Conservation (phyloP, 2,329 filamentous ascomycete species). For the Nothomitra cinnamomea region DNA sequence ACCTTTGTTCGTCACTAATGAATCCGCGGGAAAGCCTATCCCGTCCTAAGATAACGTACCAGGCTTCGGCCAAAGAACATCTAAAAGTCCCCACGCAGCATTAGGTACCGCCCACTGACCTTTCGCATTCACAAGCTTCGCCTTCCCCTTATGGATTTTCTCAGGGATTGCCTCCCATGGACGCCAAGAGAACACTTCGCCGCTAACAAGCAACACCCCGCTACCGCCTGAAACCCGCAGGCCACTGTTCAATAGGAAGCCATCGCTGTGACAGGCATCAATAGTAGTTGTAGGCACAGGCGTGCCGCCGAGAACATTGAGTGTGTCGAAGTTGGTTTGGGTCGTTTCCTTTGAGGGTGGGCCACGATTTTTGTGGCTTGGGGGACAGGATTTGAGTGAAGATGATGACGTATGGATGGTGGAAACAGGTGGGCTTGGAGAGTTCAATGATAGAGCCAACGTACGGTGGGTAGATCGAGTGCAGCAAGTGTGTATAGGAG, state of each 20-base stretch:
- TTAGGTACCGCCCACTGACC: slow-evolving; percentile 65
- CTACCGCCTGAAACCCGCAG: slow-evolving; percentile 49
- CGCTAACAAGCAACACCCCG: slow-evolving; percentile 64
- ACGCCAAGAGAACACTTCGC: slow-evolving; percentile 77
- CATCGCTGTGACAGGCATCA: slow-evolving; percentile 64
- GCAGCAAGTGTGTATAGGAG: background rate
- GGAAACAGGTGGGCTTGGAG: no score
- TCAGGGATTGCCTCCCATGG: slow-evolving; percentile 47
- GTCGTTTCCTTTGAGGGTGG: slow-evolving; percentile 43
- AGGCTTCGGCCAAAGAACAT: slow-evolving; percentile 72
- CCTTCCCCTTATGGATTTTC: slow-evolving; percentile 17
- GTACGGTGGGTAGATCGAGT: background rate
- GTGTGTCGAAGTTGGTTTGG: slow-evolving; percentile 52
- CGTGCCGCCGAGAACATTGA: slow-evolving; percentile 64
- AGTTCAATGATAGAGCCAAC: no score
- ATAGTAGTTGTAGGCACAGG: slow-evolving; percentile 67
- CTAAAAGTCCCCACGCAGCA: slow-evolving; percentile 57
- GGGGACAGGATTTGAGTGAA: background rate
- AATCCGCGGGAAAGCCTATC: background rate
- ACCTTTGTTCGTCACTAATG: no score
- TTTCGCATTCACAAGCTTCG: slow-evolving; percentile 49
- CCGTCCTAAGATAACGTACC: slow-evolving; percentile 36
- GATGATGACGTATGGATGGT: background rate
- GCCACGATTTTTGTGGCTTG: slow-evolving; percentile 35
- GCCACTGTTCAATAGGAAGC: slow-evolving; percentile 77